phyloP scores from a whole-genome alignment of 441 rosid species.

The Melastoma candidum region DNA sequence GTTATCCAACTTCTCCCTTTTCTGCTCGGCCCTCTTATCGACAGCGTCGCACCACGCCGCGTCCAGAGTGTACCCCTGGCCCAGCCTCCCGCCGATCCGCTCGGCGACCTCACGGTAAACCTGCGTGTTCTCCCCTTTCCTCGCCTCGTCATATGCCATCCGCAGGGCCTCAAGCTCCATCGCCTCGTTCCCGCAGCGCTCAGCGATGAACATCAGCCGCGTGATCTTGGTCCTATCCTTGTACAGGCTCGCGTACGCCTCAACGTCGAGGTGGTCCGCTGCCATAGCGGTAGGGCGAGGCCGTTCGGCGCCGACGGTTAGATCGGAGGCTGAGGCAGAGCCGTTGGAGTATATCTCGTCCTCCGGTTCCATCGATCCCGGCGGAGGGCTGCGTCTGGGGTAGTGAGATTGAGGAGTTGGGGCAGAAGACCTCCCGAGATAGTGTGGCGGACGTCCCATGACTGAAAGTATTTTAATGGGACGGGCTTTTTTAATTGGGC shows the following conservation, averaged over 20 bases:
- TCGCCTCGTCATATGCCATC: constrained; percentile 92
- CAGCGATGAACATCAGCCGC: constrained; percentile 69
- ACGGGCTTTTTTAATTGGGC: too few relatives aligned
- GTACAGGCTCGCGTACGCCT: constrained; percentile 81
- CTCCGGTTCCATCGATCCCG: constrained; percentile 54
- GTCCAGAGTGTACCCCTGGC: constrained; percentile 51
- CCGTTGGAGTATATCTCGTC: constrained; percentile 36
- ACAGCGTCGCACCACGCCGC: constrained; percentile 57
- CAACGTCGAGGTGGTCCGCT: constrained; percentile 85
- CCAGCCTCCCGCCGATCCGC: constrained; percentile 62
- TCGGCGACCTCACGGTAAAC: constrained; percentile 66
- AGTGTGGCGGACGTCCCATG: too few relatives aligned
- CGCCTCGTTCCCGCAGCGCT: constrained; percentile 44
- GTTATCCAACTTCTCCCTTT: constrained; percentile 76
- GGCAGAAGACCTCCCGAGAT: not conserved
- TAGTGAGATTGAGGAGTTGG: not conserved
- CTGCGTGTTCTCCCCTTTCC: constrained; percentile 86
- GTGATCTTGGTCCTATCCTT: constrained; percentile 69
- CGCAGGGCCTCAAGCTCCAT: constrained; percentile 74
- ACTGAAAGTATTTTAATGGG: too few relatives aligned
- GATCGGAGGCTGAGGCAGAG: constrained; percentile 7
- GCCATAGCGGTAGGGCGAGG: constrained; percentile 45
- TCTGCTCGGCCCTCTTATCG: constrained; percentile 72
- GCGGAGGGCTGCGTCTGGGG: not conserved
- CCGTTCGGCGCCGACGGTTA: constrained; percentile 51